phyloP scores from a whole-genome alignment of 352 stramenopile genomes.

The Pythium insidiosum region DNA sequence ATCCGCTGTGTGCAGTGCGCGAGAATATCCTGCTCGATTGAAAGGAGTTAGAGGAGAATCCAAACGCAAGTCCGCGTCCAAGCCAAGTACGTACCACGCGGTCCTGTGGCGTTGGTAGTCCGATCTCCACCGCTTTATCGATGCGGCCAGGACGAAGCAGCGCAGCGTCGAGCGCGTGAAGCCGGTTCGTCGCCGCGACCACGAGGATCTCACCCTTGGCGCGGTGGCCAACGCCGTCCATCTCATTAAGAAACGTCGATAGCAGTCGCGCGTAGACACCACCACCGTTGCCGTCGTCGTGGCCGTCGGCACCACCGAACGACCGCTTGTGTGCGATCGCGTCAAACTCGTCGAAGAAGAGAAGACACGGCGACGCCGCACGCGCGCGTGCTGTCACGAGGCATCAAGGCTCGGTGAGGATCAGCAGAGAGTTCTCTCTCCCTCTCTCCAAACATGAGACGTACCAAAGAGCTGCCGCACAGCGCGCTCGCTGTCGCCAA shows the following conservation, averaged over 20 bases:
- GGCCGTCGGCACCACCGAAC: constrained; percentile 30
- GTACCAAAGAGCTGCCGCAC: constrained; percentile 77
- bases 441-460: constrained; percentile 2
- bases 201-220: constrained; percentile 42
- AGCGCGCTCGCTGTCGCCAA: constrained; percentile 77
- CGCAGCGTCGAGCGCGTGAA: constrained; percentile 58
- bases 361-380: constrained; percentile 55
- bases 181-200: constrained; percentile 65
- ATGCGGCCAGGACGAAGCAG: constrained; percentile 74
- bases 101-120: constrained; percentile 38
- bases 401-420: neutral
- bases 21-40: constrained; percentile 80
- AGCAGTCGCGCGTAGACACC: constrained; percentile 73
- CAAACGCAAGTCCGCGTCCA: no score
- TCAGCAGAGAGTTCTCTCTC: no score
- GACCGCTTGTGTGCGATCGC: constrained; percentile 72
- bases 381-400: constrained; percentile 45
- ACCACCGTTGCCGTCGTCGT: constrained; percentile 24
- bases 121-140: constrained; percentile 62
- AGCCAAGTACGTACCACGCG: constrained; percentile 24
- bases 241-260: constrained; percentile 82
- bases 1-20: constrained; percentile 54
- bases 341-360: constrained; percentile 86
- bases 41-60: no score
- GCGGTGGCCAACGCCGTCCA: constrained; percentile 59